These are phyloP conservation scores for Ophiocordyceps unilateralis DNA, from an alignment of 2,329 filamentous ascomycete genomes.

Conservation along the genomic window DNA sequence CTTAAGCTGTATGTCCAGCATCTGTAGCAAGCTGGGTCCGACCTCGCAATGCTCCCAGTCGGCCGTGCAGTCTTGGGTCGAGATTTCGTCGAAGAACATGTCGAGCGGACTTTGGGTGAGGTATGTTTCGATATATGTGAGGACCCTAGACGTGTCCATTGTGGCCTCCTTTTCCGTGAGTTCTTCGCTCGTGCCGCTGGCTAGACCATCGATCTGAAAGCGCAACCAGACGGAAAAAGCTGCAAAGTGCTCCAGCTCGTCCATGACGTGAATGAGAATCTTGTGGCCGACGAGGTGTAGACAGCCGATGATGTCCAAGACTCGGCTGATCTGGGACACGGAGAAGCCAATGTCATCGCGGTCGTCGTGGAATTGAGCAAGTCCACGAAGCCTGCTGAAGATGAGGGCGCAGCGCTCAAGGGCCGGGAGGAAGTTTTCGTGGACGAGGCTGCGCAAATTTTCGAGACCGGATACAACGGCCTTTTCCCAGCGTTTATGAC, in stretches of 20 bases:
- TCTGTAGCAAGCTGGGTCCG: constrained; percentile 26
- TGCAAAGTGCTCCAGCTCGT: constrained; percentile 61
- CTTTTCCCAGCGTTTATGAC: constrained; percentile 91
- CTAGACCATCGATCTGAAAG: constrained; percentile 64
- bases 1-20: constrained; percentile 30
- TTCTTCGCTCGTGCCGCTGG: constrained; percentile 49
- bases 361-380: constrained; percentile 62
- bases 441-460: constrained; percentile 57
- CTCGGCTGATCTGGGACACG: constrained; percentile 40
- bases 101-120: constrained; percentile 49
- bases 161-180: constrained; percentile 60
- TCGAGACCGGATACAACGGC: constrained; percentile 63
- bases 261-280: constrained; percentile 50
- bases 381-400: constrained; percentile 64
- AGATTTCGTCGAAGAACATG: constrained; percentile 36
- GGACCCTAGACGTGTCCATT: constrained; percentile 54
- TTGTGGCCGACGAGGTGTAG: constrained; percentile 62
- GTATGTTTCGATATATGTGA: constrained; percentile 61
- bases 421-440: constrained; percentile 78
- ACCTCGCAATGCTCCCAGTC: constrained; percentile 26
- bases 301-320: constrained; percentile 56
- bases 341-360: constrained; percentile 50
- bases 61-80: constrained; percentile 31
- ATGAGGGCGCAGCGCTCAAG: constrained; percentile 71
- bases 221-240: constrained; percentile 74